Percentiles rank a stretch among this genome's conserved stretches.
Evolutionary conservation across 768 basidiomycete species (phyloP).

Genomic region (Russula emetica): DNA sequence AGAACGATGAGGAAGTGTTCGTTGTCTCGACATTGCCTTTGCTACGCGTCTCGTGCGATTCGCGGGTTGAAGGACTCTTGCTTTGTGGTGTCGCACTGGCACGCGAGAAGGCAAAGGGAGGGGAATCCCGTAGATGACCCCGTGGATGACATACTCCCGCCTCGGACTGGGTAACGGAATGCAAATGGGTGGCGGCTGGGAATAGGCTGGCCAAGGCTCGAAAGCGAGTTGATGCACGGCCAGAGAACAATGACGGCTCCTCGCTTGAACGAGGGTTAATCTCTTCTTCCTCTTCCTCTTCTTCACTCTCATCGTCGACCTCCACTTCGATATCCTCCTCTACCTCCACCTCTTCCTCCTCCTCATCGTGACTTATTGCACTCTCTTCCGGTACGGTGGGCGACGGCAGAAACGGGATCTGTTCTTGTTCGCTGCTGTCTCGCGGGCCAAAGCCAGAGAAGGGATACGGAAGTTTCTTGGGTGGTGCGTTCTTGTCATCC

Average conservation of each 20-base stretch:
- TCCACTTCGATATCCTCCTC: constrained; percentile 34
- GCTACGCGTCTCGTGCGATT: constrained; percentile 38
- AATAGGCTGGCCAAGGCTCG: constrained; percentile 76
- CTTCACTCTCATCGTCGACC: constrained; percentile 39
- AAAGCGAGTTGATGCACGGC: constrained; percentile 55
- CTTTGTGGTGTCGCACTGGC: constrained; percentile 34
- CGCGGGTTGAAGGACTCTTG: constrained; percentile 37
- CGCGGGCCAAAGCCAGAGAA: constrained; percentile 61
- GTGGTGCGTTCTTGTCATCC: constrained; percentile 47
- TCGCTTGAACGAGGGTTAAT: constrained; percentile 37
- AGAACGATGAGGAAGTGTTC: constrained; percentile 26
- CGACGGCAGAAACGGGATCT: constrained; percentile 73
- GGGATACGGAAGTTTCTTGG: constrained; percentile 62
- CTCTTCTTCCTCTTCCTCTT: constrained; percentile 36
- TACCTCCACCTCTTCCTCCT: constrained; percentile 29
- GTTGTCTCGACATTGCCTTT: constrained; percentile 53
- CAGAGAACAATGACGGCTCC: constrained; percentile 58
- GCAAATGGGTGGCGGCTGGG: constrained; percentile 66
- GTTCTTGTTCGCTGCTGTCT: constrained; percentile 45
- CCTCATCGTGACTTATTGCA: constrained; percentile 29
- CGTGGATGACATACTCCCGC: constrained; percentile 41
- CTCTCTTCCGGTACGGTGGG: constrained; percentile 42
- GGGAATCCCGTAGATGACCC: constrained; percentile 34
- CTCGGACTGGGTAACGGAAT: constrained; percentile 51
- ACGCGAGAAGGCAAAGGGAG: constrained; percentile 31